Percentiles rank a stretch among this genome's conserved stretches.
These are phyloP conservation scores for Phymatotrichopsis omnivora DNA, from an alignment of 2,329 filamentous ascomycete species.

Conservation along the genomic window DNA sequence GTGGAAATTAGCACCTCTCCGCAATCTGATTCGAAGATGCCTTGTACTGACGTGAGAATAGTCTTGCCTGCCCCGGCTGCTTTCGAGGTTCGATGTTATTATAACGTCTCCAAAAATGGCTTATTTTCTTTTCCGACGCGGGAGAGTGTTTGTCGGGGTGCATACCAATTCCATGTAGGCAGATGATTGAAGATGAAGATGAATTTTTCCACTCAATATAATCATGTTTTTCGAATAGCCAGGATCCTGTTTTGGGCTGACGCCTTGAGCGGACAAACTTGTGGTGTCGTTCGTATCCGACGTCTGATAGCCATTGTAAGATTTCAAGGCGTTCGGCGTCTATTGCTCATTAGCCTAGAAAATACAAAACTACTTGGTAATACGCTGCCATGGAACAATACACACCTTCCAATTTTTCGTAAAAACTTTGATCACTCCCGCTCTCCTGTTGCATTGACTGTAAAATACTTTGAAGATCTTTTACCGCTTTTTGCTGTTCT, in stretches of 20 bases:
- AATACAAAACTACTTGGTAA: too few relatives aligned
- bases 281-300: slow-evolving; percentile 6
- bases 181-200: slow-evolving; percentile 15
- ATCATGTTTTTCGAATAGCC: neutral
- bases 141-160: slow-evolving; percentile 29
- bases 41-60: slow-evolving; percentile 33
- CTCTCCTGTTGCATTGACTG: neutral
- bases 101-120: slow-evolving; percentile 30
- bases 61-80: slow-evolving; percentile 31
- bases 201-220: slow-evolving; percentile 6
- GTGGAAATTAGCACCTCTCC: too few relatives aligned
- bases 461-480: neutral
- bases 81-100: too few relatives aligned
- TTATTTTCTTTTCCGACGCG: too few relatives aligned
- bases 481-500: too few relatives aligned
- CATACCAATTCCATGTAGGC: slow-evolving; percentile 30
- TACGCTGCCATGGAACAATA: too few relatives aligned
- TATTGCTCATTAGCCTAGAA: too few relatives aligned
- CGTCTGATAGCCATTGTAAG: slow-evolving; percentile 10
- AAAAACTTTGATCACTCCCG: too few relatives aligned
- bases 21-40: too few relatives aligned
- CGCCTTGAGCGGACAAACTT: neutral
- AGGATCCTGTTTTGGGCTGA: slow-evolving; percentile 7
- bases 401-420: too few relatives aligned
- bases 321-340: neutral